These are phyloP conservation scores for Zanthoxylum bungeanum DNA, from an alignment of 345 rosid genomes.

Conservation along the genomic window DNA sequence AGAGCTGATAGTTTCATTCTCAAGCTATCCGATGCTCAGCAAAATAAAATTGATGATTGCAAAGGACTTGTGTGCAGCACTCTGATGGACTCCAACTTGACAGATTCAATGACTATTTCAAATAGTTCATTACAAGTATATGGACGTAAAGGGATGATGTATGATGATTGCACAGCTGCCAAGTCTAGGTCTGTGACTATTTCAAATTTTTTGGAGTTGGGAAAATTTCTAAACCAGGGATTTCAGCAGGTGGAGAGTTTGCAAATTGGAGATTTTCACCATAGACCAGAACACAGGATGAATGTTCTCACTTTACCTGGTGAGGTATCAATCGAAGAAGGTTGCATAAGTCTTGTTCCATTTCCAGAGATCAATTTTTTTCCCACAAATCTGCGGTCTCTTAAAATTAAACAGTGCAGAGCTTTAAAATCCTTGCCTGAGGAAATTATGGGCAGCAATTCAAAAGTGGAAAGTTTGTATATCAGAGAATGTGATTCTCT, in stretches of 20 bases:
- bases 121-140: not conserved
- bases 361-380: not conserved
- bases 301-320: not conserved
- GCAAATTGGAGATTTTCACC: not conserved
- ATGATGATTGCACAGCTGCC: not conserved
- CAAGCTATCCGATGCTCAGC: not conserved
- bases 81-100: not conserved
- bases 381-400: not conserved
- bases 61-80: not conserved
- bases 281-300: not conserved
- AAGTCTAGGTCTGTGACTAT: not conserved
- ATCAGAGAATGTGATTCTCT: not conserved
- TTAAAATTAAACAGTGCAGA: not conserved
- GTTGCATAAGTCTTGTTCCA: not conserved
- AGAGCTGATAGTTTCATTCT: not conserved
- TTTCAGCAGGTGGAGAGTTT: not conserved
- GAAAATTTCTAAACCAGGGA: not conserved
- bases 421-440: not conserved
- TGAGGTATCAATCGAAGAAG: not conserved
- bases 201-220: not conserved
- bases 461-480: not conserved
- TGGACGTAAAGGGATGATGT: not conserved
- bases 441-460: not conserved
- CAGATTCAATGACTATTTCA: not conserved
- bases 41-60: not conserved